Evolutionary conservation across 2,329 filamentous ascomycete genomes (phyloP).

Genomic region (Ophiostoma sp.): DNA sequence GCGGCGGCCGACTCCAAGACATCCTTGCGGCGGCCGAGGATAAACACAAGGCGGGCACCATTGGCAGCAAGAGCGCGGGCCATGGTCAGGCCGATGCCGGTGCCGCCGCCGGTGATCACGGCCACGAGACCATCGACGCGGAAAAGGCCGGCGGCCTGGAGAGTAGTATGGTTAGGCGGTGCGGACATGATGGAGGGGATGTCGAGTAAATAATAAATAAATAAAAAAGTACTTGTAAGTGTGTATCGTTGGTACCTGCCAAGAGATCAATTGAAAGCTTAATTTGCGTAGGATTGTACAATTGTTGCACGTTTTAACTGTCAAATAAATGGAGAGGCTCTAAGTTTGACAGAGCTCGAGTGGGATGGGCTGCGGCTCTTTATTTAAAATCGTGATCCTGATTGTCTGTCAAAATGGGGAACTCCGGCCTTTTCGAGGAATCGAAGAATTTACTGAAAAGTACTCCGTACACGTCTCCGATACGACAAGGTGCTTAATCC

Average conservation of each 20-base stretch:
- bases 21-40: constrained; percentile 51
- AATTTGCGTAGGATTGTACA: background rate
- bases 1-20: constrained; percentile 45
- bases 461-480: background rate
- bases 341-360: background rate
- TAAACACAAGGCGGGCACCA: constrained; percentile 52
- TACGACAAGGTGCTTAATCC: background rate
- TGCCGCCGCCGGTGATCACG: constrained; percentile 57
- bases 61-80: constrained; percentile 51
- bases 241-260: background rate
- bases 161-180: background rate
- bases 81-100: constrained; percentile 53
- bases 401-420: background rate
- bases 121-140: constrained; percentile 52
- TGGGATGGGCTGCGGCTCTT: background rate
- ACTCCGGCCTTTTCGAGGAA: background rate
- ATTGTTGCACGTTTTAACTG: too few relatives aligned
- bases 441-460: background rate
- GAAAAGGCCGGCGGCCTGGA: constrained; percentile 40
- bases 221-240: too few relatives aligned
- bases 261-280: background rate
- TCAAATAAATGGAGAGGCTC: background rate
- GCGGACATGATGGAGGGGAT: background rate
- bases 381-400: background rate
- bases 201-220: background rate